phyloP scores from a whole-genome alignment of 805 yeast species.

The Metschnikowia anglica region DNA sequence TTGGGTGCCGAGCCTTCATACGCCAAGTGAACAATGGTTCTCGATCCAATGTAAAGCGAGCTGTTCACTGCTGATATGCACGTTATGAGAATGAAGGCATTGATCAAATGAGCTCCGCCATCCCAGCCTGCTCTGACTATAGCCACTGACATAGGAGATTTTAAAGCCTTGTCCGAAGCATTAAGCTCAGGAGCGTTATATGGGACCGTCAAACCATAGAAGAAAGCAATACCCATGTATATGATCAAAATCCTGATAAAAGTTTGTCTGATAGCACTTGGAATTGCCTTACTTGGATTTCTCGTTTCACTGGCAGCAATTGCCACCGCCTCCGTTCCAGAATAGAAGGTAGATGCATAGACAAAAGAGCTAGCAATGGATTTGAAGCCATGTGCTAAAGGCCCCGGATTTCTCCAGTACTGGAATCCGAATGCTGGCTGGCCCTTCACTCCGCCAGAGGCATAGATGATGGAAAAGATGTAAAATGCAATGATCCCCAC shows the following conservation, averaged over 20 bases:
- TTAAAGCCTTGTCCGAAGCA: conserved; percentile 40
- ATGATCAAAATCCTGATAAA: conserved; percentile 53
- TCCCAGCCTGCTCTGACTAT: conserved; percentile 42
- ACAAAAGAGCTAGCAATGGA: conserved; percentile 58
- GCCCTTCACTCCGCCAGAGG: conserved; percentile 45
- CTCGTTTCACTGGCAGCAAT: conserved; percentile 61
- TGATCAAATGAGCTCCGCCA: conserved; percentile 51
- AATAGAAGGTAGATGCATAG: conserved; percentile 58
- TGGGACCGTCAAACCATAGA: conserved; percentile 61
- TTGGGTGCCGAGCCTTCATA: conserved; percentile 60
- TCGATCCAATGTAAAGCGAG: conserved; percentile 65
- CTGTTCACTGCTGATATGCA: conserved; percentile 70
- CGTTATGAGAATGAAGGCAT: conserved; percentile 61
- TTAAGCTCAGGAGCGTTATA: conserved; percentile 48
- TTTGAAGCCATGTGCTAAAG: conserved; percentile 48
- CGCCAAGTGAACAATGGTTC: conserved; percentile 66
- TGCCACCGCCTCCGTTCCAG: conserved; percentile 59
- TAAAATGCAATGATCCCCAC: conserved; percentile 49
- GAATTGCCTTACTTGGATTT: conserved; percentile 58
- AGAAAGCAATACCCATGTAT: conserved; percentile 53
- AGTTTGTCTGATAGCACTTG: conserved; percentile 56
- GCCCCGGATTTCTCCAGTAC: conserved; percentile 45
- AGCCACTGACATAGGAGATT: conserved; percentile 43
- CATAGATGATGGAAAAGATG: conserved; percentile 48
- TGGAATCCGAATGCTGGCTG: conserved; percentile 40